Evolutionary conservation across 1,139 yeast species (phyloP), one percentile per base, ranked within the genome.

Genomic region (Zygoascus meyerae): DNA sequence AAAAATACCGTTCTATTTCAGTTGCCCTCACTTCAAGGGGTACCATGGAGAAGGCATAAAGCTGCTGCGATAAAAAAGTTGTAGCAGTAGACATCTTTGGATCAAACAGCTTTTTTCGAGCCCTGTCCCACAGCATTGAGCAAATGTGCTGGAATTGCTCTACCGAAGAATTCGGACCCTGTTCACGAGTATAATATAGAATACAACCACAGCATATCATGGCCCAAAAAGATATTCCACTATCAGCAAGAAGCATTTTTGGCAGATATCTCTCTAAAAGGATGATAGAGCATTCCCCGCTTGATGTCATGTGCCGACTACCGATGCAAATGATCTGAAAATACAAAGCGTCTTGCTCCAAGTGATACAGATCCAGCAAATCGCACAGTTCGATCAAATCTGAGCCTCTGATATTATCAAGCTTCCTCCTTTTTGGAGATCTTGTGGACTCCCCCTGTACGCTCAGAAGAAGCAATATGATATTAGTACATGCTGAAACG

Each of bases 201-300:
- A 46, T 18, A 14, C 41, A 38, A 5, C 46, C 46, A 42, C 46
- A 42, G 31, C 46, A 42, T 9, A 46, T 15, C 35, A 46, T 35
- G 12, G 49, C 42, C 49, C 49, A 46, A 10, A 35, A 26, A 3
- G 37, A 16, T 1, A 36, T 16, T 2, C 10, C 12, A 5, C 34
- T n/a, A 14, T 41, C 26, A 5, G 30, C 16, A 16, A 32, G 18
- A n/a, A 36, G 34, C 10, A n/a, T 34, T 7, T 29, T 18, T 5
- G 28, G 26, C 6, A 16, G 7, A 17, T 36, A 15, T 12, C 18
- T 15, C 12, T 35, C 28, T 17, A 31, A 15, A 18, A 42, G n/a
- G 18, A 35, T 10, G 5, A 33, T 40, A 16, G 17, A 16, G 17
- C 41, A 10, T 14, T 35, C 39, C 5, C 18, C 15, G 16, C 26